phyloP scores from a whole-genome alignment of 768 basidiomycete genomes.

The Rhizopogon sp. region DNA sequence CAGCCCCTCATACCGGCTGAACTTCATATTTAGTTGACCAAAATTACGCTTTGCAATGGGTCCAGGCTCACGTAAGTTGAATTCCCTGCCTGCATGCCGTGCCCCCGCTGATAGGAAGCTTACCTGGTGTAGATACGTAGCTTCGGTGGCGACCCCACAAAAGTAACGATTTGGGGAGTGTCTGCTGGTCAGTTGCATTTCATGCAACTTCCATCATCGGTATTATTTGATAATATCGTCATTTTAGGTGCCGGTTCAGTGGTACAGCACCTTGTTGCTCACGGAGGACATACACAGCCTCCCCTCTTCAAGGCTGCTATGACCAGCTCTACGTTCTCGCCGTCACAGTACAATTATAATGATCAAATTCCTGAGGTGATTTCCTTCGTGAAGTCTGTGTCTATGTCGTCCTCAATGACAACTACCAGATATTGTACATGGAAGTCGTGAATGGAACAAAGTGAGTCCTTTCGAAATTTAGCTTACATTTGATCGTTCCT shows the following conservation, averaged over 20 bases:
- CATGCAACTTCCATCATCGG: not conserved
- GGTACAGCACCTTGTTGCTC: conserved; percentile 28
- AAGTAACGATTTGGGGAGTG: conserved; percentile 33
- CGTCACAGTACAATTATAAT: too few species aligned
- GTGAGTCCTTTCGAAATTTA: too few species aligned
- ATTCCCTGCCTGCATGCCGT: not conserved
- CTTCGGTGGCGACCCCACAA: conserved; percentile 28
- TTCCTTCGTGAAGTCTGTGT: too few species aligned
- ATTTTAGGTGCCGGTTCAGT: conserved; percentile 29
- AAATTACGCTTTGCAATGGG: conserved; percentile 29
- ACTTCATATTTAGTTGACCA: conserved; percentile 27
- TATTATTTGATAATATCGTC: not conserved
- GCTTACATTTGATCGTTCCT: too few species aligned
- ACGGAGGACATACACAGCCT: conserved; percentile 28
- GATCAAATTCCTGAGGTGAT: too few species aligned
- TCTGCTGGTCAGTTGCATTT: conserved; percentile 18
- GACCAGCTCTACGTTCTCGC: conserved; percentile 29
- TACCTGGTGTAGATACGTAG: too few species aligned
- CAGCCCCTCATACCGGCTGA: not conserved
- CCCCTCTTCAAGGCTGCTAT: conserved; percentile 24
- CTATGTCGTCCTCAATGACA: too few species aligned
- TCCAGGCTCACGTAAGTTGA: conserved; percentile 21
- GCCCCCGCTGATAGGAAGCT: not conserved
- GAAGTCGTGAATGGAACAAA: too few species aligned
- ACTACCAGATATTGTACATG: too few species aligned